phyloP scores from a whole-genome alignment of 495 filamentous ascomycete genomes.

The Penicillium pancosmium region DNA sequence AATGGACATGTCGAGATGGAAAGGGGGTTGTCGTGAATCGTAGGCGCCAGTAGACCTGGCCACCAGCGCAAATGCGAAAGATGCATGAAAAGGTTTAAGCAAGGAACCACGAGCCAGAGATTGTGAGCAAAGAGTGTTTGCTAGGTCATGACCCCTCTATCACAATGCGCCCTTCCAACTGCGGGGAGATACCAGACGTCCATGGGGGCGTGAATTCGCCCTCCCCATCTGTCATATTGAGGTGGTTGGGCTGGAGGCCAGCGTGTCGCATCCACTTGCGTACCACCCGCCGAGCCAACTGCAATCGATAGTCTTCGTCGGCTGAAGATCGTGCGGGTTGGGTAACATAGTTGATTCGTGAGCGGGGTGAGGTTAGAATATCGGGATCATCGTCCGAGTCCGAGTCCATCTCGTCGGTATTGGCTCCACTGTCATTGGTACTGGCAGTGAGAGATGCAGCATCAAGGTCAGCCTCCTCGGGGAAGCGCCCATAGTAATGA shows the following conservation, averaged over 20 bases:
- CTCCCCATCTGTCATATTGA: constrained; percentile 48
- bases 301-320: constrained; percentile 43
- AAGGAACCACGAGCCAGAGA: not conserved
- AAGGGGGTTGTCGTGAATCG: too few species aligned
- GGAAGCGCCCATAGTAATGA: constrained; percentile 50
- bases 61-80: too few species aligned
- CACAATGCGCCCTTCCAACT: constrained; percentile 74
- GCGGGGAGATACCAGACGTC: constrained; percentile 78
- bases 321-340: constrained; percentile 37
- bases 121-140: not conserved
- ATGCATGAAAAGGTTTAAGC: not conserved
- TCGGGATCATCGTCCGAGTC: constrained; percentile 51
- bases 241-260: constrained; percentile 49
- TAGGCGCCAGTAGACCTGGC: too few species aligned
- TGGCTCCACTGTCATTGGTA: constrained; percentile 19
- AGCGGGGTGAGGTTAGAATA: constrained; percentile 38
- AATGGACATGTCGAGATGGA: too few species aligned
- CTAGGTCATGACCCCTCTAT: constrained; percentile 26
- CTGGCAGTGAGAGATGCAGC: constrained; percentile 23
- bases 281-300: constrained; percentile 61
- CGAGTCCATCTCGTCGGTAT: constrained; percentile 44
- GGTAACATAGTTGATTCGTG: constrained; percentile 46
- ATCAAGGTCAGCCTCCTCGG: constrained; percentile 38
- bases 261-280: constrained; percentile 76
- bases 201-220: constrained; percentile 65